Percentiles rank a stretch among this genome's conserved stretches.
Conservation (phyloP, 768 basidiomycete species). For the Russula sp. region DNA sequence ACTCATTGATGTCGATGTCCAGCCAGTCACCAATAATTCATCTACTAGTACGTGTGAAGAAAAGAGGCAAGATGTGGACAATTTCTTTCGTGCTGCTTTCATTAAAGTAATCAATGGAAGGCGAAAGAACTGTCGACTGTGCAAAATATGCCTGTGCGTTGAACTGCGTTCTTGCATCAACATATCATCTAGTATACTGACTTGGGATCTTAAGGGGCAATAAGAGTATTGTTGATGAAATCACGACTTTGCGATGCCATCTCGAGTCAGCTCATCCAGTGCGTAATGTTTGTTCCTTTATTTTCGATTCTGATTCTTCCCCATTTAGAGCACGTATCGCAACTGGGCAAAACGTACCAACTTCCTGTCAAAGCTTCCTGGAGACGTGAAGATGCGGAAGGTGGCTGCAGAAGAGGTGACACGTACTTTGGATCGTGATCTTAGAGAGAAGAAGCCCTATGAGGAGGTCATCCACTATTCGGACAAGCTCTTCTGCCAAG, state of each 20-base stretch:
- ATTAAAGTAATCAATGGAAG: neutral
- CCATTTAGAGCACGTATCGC: neutral
- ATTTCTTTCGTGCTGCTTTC: neutral
- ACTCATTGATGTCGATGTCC: neutral
- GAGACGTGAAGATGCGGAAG: neutral
- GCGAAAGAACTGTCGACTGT: neutral
- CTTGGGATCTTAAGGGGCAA: neutral
- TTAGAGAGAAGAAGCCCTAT: neutral
- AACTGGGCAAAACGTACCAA: neutral
- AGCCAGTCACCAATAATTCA: neutral
- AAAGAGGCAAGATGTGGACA: neutral
- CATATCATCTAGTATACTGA: neutral
- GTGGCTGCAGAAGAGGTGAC: neutral
- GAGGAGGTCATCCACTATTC: neutral
- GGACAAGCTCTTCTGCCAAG: neutral
- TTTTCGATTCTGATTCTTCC: neutral
- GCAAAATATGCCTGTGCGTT: neutral
- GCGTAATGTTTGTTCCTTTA: neutral
- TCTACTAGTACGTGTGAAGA: neutral
- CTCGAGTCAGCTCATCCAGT: neutral
- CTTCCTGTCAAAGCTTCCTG: neutral
- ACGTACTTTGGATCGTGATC: neutral
- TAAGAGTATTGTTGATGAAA: constrained; percentile 2
- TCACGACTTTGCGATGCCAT: neutral
- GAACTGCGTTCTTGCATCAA: too few relatives aligned